A percentile compares a stretch with the other conserved stretches of the same genome.
These are phyloP conservation scores for Yamadazyma insecticola DNA, from an alignment of 805 yeast genomes.

Conservation along the genomic window DNA sequence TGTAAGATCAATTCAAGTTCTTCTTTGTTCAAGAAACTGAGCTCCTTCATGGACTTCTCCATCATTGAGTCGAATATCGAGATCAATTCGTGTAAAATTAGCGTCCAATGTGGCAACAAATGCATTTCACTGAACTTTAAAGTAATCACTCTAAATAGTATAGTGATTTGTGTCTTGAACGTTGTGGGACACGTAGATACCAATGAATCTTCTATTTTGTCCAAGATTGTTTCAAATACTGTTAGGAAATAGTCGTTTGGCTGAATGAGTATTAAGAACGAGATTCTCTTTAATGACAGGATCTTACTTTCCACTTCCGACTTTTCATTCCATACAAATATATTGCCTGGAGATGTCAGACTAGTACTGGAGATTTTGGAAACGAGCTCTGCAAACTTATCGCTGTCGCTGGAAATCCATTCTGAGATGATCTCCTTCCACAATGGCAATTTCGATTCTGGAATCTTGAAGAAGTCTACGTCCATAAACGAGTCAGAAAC, in stretches of 20 bases:
- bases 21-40: constrained; percentile 24
- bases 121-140: constrained; percentile 61
- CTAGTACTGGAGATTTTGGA: constrained; percentile 3
- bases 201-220: constrained; percentile 28
- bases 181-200: constrained; percentile 25
- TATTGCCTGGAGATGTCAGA: constrained; percentile 27
- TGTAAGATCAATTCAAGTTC: constrained; percentile 44
- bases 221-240: constrained; percentile 45
- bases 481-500: constrained; percentile 67
- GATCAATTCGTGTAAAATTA: constrained; percentile 59
- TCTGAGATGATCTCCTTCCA: constrained; percentile 56
- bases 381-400: constrained; percentile 34
- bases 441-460: constrained; percentile 13
- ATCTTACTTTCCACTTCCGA: constrained; percentile 55
- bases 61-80: constrained; percentile 31
- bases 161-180: constrained; percentile 42
- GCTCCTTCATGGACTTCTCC: constrained; percentile 18
- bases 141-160: constrained; percentile 60
- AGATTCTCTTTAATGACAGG: constrained; percentile 54
- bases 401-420: constrained; percentile 67
- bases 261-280: constrained; percentile 59
- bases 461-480: constrained; percentile 45
- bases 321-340: constrained; percentile 68
- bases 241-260: constrained; percentile 54
- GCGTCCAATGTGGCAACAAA: constrained; percentile 65